Evolutionary conservation across 2,329 filamentous ascomycete species (phyloP).

Genomic region (Penicillium sp.): DNA sequence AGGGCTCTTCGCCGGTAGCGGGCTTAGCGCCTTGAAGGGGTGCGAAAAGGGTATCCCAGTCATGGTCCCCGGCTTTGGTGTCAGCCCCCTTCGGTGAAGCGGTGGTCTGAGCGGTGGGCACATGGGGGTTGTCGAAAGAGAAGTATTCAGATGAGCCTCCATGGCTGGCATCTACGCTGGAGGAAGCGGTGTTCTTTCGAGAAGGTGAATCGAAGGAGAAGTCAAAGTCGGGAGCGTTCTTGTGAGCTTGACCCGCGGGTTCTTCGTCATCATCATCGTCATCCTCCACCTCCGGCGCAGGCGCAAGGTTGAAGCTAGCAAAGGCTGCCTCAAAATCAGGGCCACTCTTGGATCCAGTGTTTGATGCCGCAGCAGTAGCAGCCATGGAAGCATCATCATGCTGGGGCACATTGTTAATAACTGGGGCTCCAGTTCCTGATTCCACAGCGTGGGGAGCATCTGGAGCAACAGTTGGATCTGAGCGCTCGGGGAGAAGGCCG

Average conservation of each 20-base stretch:
- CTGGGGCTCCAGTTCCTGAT: constrained; percentile 34
- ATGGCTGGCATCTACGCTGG: constrained; percentile 21
- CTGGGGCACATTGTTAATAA: constrained; percentile 37
- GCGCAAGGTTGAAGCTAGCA: constrained; percentile 44
- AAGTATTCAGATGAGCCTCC: constrained; percentile 38
- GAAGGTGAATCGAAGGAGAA: constrained; percentile 47
- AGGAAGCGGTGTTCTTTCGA: constrained; percentile 26
- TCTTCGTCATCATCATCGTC: constrained; percentile 70
- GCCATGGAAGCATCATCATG: constrained; percentile 13
- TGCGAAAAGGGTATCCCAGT: constrained; percentile 95
- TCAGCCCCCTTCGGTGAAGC: constrained; percentile 40
- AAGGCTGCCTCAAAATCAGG: constrained; percentile 50
- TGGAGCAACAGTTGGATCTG: constrained; percentile 38
- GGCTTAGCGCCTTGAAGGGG: constrained; percentile 59
- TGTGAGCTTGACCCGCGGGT: constrained; percentile 31
- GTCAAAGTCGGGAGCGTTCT: constrained; percentile 42
- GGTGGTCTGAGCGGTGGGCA: constrained; percentile 40
- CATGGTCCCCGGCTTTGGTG: constrained; percentile 55
- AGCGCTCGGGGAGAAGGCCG: constrained; percentile 40
- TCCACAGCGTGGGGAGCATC: constrained; percentile 43
- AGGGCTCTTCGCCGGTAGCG: constrained; percentile 17
- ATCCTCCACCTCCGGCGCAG: constrained; percentile 45
- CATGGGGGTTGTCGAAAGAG: constrained; percentile 34
- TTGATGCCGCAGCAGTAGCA: constrained; percentile 14
- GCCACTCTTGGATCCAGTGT: constrained; percentile 29